phyloP scores from a whole-genome alignment of 2,329 filamentous ascomycete species.

The Aspergillus neotritici region DNA sequence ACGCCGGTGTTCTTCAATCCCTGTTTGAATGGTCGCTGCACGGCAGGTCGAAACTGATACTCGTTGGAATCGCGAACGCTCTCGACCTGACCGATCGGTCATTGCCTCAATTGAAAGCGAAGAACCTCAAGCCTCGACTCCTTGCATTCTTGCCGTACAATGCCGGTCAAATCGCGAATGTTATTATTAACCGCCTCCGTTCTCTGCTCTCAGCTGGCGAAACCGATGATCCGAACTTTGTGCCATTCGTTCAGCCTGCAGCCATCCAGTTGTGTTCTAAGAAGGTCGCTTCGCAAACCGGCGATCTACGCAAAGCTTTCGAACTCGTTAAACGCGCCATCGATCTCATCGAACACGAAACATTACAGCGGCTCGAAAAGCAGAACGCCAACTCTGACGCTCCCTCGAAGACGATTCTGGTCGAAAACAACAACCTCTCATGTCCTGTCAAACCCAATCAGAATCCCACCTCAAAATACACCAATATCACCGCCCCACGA shows the following conservation, averaged over 20 bases:
- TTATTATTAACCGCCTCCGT: constrained; percentile 78
- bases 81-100: constrained; percentile 93
- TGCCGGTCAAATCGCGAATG: constrained; percentile 75
- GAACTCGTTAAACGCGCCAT: constrained; percentile 87
- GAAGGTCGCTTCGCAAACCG: constrained; percentile 90
- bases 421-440: constrained; percentile 73
- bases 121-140: constrained; percentile 82
- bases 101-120: constrained; percentile 83
- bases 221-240: constrained; percentile 48
- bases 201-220: constrained; percentile 55
- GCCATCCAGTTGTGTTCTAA: constrained; percentile 91
- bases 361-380: constrained; percentile 64
- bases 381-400: constrained; percentile 50
- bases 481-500: constrained; percentile 73
- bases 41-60: constrained; percentile 68
- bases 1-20: constrained; percentile 81
- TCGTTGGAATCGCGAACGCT: constrained; percentile 93
- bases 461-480: constrained; percentile 50
- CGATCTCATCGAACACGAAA: constrained; percentile 82
- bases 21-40: constrained; percentile 96
- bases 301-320: constrained; percentile 90
- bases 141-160: constrained; percentile 92
- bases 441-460: constrained; percentile 42
- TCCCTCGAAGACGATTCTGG: constrained; percentile 69
- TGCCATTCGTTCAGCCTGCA: constrained; percentile 89